Evolutionary conservation across 2,329 filamentous ascomycete species (phyloP), one percentile per base, ranked within the genome.

Genomic region (Ascochyta clinopodiicola): DNA sequence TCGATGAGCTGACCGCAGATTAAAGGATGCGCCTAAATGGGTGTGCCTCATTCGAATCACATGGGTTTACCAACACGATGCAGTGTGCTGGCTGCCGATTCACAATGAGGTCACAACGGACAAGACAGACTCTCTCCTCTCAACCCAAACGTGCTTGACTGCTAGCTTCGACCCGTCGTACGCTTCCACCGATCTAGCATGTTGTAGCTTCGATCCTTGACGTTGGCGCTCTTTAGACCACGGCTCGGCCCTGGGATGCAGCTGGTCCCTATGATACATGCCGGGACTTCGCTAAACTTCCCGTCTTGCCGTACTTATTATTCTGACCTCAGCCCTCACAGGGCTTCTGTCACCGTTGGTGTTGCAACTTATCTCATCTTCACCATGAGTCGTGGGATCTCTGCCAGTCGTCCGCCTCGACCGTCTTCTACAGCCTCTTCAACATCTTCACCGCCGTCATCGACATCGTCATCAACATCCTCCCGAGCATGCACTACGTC

Each of bases 341-440:
- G 76, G 75, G 74, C 73, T 75, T 49, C 62, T 75, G 15, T 70
- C 72, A 46, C 72, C 74, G 29, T 64, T 74, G 37, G 68, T 56
- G 61, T 75, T 57, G 65, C 66, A 29, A 60, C 70, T 44, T 70
- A 70, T 56, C 67, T 70, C 9, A 46, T 71, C 44, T 62, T 65
- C 48, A 72, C 68, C 53, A 77, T 76, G 73, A 72, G 71, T 59
- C 66, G 70, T 52, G 71, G 68, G 21, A 59, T 63, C 39, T 68
- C 68, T 51, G 51, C 55, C 48, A 60, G 62, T 42, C 62, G 61
- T 50, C 61, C 67, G 9, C 52, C 59, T 47, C 68, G 67, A 27
- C 52, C 64, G 32, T 64, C 62, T 27, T 69, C 67, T 38, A 49
- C 63, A 19, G 56, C 63, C 13, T 68, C 68, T 9, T 71, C 68